Base-by-base conservation (phyloP, 257 asterid species). In the Jaltomata sinuosa region DNA sequence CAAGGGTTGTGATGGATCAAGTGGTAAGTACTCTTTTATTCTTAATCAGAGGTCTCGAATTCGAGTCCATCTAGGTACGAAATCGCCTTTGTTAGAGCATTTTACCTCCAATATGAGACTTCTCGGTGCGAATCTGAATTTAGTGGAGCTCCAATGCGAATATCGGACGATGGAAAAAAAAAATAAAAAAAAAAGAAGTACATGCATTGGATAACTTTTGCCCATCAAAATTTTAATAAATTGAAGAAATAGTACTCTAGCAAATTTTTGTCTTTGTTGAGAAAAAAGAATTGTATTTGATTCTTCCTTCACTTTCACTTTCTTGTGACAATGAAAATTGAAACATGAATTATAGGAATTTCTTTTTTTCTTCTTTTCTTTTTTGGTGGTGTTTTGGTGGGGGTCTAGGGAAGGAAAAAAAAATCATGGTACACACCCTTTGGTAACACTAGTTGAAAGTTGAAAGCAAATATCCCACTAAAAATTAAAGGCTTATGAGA, bases 381-480 rank as follows among this genome's bases (percentile, higher is more conserved):
- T 16, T 25, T 12, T 40, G n/a, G n/a, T n/a, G 6, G 6, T 45
- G 16, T 25, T 40, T 45, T 45, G 81, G 81, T 45, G 81, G 81
- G 81, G 81, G 81, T 25, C 8, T 47, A 3, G 42, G 16, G 81
- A 76, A 45, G 32, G 2, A 76, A 76, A 74, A 25, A 25, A 25
- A 74, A 11, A 74, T 76, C 61, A 76, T 76, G 81, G 81, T 47
- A 47, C 25, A 47, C 25, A 76, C 79, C 83, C 49, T 80, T 62
- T 83, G 83, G 21, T 84, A 88, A 61, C 85, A 88, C 89, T 80
- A 86, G 50, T 81, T 55, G 76, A 79, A 79, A 85, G 74, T 79
- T 52, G 68, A 81, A 80, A 87, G 79, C 72, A 79, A 84, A 80
- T 55, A 85, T 85, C 88, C 87, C 85, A 87, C 42, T 71, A 21